These are phyloP conservation scores for Ogataea siamensis DNA, from an alignment of 805 yeast species.

Conservation along the genomic window DNA sequence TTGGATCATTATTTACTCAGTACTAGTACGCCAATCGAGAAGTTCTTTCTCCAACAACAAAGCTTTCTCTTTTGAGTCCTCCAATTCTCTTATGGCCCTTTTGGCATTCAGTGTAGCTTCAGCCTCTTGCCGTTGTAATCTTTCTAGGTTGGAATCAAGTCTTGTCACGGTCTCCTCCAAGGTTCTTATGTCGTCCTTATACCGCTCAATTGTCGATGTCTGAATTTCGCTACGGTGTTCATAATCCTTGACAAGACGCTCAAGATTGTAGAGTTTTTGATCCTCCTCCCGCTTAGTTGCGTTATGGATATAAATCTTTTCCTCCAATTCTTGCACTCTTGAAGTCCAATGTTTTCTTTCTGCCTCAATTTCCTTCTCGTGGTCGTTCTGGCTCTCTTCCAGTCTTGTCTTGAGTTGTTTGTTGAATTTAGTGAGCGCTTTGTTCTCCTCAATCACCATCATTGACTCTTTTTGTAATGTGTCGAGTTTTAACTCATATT, in stretches of 20 bases:
- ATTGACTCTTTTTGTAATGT: conserved; percentile 51
- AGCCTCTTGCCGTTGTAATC: conserved; percentile 44
- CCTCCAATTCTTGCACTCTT: conserved; percentile 53
- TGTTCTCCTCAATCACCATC: conserved; percentile 64
- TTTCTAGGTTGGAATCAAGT: conserved; percentile 42
- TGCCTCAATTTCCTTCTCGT: conserved; percentile 50
- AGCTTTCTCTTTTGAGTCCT: conserved; percentile 52
- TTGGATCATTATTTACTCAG: conserved; percentile 3
- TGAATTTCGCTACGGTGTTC: conserved; percentile 52
- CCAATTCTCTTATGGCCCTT: conserved; percentile 55
- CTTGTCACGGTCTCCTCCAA: conserved; percentile 50
- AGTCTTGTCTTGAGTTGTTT: conserved; percentile 47
- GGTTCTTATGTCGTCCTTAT: conserved; percentile 58
- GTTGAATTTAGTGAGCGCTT: conserved; percentile 56
- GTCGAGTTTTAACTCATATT: conserved; percentile 30
- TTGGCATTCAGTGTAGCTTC: conserved; percentile 42
- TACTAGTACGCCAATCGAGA: conserved; percentile 47
- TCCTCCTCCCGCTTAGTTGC: conserved; percentile 50
- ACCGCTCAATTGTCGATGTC: conserved; percentile 45
- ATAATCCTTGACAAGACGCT: conserved; percentile 53
- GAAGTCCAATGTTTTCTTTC: conserved; percentile 56
- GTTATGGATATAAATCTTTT: conserved; percentile 45
- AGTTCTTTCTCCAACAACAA: conserved; percentile 55
- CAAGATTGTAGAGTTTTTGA: conserved; percentile 48
- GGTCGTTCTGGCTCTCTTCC: conserved; percentile 44